Evolutionary conservation across 1,139 yeast species (phyloP).

Genomic region (Arxiozyma slooffiae): DNA sequence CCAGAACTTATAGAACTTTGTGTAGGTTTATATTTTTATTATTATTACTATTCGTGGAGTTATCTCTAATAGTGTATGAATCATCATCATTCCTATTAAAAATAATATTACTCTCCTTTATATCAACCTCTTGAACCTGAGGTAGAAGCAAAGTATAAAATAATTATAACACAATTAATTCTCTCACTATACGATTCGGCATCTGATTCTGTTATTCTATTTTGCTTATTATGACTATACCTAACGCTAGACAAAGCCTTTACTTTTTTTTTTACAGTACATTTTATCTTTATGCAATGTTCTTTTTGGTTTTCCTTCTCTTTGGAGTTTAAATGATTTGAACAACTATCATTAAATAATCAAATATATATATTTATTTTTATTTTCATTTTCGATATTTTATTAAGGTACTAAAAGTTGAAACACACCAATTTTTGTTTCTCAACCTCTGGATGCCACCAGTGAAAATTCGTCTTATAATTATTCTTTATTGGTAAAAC

Average conservation of each 20-base stretch:
- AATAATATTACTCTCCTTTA: not conserved
- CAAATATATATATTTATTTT: not conserved
- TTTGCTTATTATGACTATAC: too few species aligned
- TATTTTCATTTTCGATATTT: too few species aligned
- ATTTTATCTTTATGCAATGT: not conserved
- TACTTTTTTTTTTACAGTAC: too few species aligned
- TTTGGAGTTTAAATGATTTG: too few species aligned
- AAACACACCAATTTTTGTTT: not conserved
- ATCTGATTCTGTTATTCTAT: not conserved
- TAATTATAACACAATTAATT: constrained; percentile 25
- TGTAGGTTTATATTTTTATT: not conserved
- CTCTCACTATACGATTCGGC: constrained; percentile 19
- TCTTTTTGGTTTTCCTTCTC: not conserved
- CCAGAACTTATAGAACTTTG: not conserved
- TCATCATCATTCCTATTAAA: constrained; percentile 1
- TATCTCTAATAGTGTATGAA: not conserved
- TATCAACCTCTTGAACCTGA: constrained; percentile 9
- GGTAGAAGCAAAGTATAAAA: constrained; percentile 21
- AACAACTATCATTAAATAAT: too few species aligned
- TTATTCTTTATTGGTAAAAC: too few species aligned
- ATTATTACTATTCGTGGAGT: not conserved
- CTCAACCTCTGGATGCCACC: not conserved
- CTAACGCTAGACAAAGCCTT: not conserved
- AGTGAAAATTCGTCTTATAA: not conserved
- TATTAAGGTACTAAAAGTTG: not conserved